Percentiles rank a stretch among this genome's conserved stretches.
Evolutionary conservation across 345 rosid species (phyloP).

Genomic region (Hevea brasiliensis): DNA sequence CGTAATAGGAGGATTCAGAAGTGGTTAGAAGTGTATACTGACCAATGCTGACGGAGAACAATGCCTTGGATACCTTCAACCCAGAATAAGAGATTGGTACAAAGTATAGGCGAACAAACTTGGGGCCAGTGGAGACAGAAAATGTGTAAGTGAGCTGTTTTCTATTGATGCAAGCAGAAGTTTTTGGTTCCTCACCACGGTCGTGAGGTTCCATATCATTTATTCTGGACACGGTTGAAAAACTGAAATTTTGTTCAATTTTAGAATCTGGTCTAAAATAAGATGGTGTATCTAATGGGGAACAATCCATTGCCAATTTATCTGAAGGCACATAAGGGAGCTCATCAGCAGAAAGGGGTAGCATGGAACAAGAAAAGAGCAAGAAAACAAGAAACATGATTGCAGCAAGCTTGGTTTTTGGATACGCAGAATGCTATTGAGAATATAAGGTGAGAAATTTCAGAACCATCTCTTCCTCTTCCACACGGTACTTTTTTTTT

Average conservation of each 20-base stretch:
- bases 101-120: conserved; percentile 30
- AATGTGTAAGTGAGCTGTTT: not conserved
- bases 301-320: not conserved
- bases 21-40: conserved; percentile 13
- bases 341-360: conserved; percentile 8
- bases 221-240: conserved; percentile 5
- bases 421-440: too few relatives aligned
- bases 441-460: not conserved
- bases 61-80: conserved; percentile 9
- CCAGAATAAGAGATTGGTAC: not conserved
- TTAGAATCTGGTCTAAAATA: too few relatives aligned
- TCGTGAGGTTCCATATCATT: not conserved
- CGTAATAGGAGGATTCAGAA: conserved; percentile 6
- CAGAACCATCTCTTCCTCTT: not conserved
- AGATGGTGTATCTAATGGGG: not conserved
- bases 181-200: not conserved
- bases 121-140: conserved; percentile 17
- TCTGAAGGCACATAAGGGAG: not conserved
- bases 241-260: not conserved
- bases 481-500: too few relatives aligned
- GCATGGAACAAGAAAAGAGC: not conserved
- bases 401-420: too few relatives aligned
- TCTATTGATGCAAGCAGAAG: not conserved
- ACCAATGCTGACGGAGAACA: conserved; percentile 26
- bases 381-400: conserved; percentile 2